Base-by-base conservation (phyloP, 805 yeast genomes). In the Myxozyma neotropica region DNA sequence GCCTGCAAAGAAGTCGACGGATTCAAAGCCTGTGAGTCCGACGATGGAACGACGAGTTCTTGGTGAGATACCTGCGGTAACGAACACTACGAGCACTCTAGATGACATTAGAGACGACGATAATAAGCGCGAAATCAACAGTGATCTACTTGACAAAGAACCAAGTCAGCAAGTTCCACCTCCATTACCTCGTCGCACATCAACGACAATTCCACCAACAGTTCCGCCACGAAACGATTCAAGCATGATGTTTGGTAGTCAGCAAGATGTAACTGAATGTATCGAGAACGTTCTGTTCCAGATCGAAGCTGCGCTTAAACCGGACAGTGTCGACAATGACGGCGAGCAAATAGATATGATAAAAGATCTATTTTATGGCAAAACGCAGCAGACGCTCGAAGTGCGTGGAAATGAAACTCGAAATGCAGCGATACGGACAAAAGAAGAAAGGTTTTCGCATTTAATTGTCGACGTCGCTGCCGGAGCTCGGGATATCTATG, bases 261-360 rank as follows among this genome's bases (percentile, higher is more conserved):
- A 94, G 71, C 99, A 94, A 72, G 99, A 94, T 76, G 98, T 94
- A 19, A 91, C 97, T 0, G 99, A 94, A 71, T 93, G 98, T 73
- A 91, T 93, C 69, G 96, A 92, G 56, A 94, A 94, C 72, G 97
- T 94, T 6, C 78, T 92, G 13, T 88, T 87, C 64, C 98, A 93
- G 72, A 76, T 94, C 38, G 97, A 93, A 71, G 89, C 96, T 26
- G 95, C 96, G 0, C 79, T 88, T 58, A 84, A 81, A 52, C 95
- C 96, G 0, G 78, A 78, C 15, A 72, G 73, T 1, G 69, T 86
- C 48, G 95, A 88, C 52, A 80, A 74, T 0, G 78, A 75, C 26
- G 92, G 91, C 67, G 98, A 93, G 71, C 97, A 93, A 70, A 73
- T 80, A 54, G 99, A 94, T 72, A 71, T 89, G 27, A 80, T 94